phyloP scores from a whole-genome alignment of 768 basidiomycete genomes.

The Fibroporia radiculosa region DNA sequence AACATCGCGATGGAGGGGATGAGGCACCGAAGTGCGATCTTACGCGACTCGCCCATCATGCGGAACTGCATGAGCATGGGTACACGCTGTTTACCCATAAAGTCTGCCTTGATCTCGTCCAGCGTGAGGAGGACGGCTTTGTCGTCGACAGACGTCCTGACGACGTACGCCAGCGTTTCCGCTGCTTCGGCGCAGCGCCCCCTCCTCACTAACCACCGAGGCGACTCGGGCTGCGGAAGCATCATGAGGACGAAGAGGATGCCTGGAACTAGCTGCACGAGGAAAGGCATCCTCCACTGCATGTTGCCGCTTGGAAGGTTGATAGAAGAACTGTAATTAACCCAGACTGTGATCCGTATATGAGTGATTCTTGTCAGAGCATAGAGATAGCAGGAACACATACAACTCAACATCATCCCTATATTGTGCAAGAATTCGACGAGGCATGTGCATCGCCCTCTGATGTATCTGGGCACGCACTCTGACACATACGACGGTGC shows the following conservation, averaged over 20 bases:
- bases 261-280: too few relatives aligned
- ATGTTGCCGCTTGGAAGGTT: too few relatives aligned
- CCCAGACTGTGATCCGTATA: too few relatives aligned
- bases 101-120: conserved; percentile 42
- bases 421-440: too few relatives aligned
- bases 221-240: conserved; percentile 46
- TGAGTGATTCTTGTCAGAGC: too few relatives aligned
- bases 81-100: conserved; percentile 31
- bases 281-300: too few relatives aligned
- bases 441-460: too few relatives aligned
- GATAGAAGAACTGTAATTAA: too few relatives aligned
- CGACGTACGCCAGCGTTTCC: conserved; percentile 29
- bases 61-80: conserved; percentile 29
- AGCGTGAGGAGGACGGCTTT: conserved; percentile 28
- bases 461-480: too few relatives aligned
- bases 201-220: conserved; percentile 48
- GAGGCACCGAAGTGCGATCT: conserved; percentile 34
- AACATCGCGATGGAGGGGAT: conserved; percentile 42
- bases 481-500: too few relatives aligned
- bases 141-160: conserved; percentile 26
- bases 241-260: conserved; percentile 44
- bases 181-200: conserved; percentile 35
- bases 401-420: too few relatives aligned
- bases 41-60: conserved; percentile 37
- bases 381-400: too few relatives aligned